Evolutionary conservation across 2,329 filamentous ascomycete genomes (phyloP), one percentile per base, ranked within the genome.

Genomic region (Calonectria montana): DNA sequence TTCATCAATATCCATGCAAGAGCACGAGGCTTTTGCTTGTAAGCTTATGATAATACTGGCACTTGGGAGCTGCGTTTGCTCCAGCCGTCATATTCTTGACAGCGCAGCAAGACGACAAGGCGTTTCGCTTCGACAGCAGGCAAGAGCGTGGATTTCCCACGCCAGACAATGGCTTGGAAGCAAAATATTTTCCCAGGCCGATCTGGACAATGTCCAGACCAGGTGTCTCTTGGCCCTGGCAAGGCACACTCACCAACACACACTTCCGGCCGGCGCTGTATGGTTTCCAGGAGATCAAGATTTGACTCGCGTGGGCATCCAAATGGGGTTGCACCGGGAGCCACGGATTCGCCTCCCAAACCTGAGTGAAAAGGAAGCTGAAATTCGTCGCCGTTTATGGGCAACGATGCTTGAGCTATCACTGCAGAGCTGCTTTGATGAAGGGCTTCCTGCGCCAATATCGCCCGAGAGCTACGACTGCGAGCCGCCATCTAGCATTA

Each of bases 11-110:
- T 90, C 90, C 66, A 72, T 89, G 8, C 83, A 66, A 29, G 68
- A 66, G 12, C 62, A 70, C 29, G 68, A 65, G 50, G 29, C 68
- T 8, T 70, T 70, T 43, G 31, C 53, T 18, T 66, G 89, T 29
- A 88, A 88, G 70, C 70, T 91, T 15, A 89, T 90, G 74, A 81
- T 91, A 3, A 83, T 89, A 0, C 78, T 91, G 18, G 88, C 89
- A 1, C 86, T 91, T 43, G 89, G 88, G 1, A 85, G 87, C 15
- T 48, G 48, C 35, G 62, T 70, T 23, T 70, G 62, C 16, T 53
- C 37, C 2, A 68, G 66, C 57, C 66, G 66, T 9, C 55, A 53
- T 15, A 59, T 68, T 5, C 55, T 67, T 15, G 66, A 65, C 31
- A 64, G 59, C 62, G 48, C 48, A 7, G 62, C 57, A 16, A 35